Conservation (phyloP, 2,329 filamentous ascomycete genomes). For the Penicillium vulpinum region DNA sequence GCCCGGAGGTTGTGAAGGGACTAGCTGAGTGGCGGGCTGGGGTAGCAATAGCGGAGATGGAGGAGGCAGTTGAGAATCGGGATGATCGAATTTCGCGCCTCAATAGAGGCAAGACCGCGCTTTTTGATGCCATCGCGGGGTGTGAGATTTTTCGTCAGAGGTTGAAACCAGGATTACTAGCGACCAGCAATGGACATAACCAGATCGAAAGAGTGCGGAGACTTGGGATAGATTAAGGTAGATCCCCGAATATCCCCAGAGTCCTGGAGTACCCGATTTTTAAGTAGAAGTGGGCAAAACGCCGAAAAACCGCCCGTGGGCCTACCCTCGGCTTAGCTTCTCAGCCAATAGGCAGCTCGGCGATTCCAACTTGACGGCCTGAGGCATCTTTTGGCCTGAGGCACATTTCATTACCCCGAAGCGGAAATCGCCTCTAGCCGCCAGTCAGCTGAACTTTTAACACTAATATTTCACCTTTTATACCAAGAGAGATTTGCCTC, state of each 20-base stretch:
- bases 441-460: not conserved
- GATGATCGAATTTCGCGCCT: slow-evolving; percentile 41
- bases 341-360: slow-evolving; percentile 28
- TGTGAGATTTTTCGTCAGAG: not conserved
- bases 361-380: slow-evolving; percentile 27
- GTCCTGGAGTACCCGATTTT: slow-evolving; percentile 31
- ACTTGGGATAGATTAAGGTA: slow-evolving; percentile 7
- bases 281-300: slow-evolving; percentile 15
- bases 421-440: not conserved
- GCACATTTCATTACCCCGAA: no score
- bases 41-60: slow-evolving; percentile 24
- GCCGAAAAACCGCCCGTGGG: slow-evolving; percentile 29
- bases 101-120: slow-evolving; percentile 43
- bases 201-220: slow-evolving; percentile 5
- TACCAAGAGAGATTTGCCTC: no score
- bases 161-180: slow-evolving; percentile 9
- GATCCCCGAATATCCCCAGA: slow-evolving; percentile 3
- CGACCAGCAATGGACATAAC: slow-evolving; percentile 17
- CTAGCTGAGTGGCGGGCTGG: slow-evolving; percentile 20
- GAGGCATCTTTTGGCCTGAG: not conserved
- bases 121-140: slow-evolving; percentile 43
- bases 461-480: not conserved
- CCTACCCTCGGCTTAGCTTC: slow-evolving; percentile 21
- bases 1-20: slow-evolving; percentile 21
- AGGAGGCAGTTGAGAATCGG: slow-evolving; percentile 32